Conservation (phyloP, 129 eudicot species). For the sunflower (Helianthus annuus) region DNA sequence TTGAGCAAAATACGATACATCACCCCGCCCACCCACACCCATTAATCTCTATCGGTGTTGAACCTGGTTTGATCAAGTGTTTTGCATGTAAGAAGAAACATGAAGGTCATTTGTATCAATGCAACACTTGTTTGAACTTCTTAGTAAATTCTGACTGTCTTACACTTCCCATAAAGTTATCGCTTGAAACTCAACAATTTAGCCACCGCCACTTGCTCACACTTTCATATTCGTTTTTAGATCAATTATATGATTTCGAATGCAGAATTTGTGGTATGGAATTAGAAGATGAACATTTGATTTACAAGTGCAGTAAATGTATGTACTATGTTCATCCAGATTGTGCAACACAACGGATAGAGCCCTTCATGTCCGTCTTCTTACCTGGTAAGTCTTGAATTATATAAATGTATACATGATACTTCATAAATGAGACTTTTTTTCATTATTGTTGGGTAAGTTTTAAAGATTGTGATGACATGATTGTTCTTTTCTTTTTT, state of each 20-base stretch:
- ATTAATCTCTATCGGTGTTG: not conserved
- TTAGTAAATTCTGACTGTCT: not conserved
- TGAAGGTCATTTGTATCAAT: not conserved
- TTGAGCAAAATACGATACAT: constrained; percentile 1
- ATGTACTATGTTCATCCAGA: not conserved
- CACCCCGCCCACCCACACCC: not conserved
- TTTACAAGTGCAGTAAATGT: too few species aligned
- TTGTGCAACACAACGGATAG: constrained; percentile 5
- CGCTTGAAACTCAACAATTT: not conserved
- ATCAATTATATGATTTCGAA: not conserved
- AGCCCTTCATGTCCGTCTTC: constrained; percentile 4
- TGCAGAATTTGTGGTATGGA: constrained; percentile 1
- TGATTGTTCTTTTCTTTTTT: too few species aligned
- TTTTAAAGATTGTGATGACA: too few species aligned
- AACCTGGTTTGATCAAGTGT: not conserved
- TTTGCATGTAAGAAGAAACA: not conserved
- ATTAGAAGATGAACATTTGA: too few species aligned
- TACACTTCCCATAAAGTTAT: constrained; percentile 2
- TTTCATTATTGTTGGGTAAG: too few species aligned
- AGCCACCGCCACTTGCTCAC: constrained; percentile 7
- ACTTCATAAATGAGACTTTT: too few species aligned
- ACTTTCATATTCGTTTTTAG: constrained; percentile 2
- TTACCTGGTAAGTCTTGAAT: not conserved
- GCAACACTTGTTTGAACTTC: constrained; percentile 14
- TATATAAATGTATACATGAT: too few species aligned